Evolutionary conservation across 352 stramenopile species (phyloP), one percentile per base, ranked within the genome.

Genomic region (Phytophthora ohioensis): DNA sequence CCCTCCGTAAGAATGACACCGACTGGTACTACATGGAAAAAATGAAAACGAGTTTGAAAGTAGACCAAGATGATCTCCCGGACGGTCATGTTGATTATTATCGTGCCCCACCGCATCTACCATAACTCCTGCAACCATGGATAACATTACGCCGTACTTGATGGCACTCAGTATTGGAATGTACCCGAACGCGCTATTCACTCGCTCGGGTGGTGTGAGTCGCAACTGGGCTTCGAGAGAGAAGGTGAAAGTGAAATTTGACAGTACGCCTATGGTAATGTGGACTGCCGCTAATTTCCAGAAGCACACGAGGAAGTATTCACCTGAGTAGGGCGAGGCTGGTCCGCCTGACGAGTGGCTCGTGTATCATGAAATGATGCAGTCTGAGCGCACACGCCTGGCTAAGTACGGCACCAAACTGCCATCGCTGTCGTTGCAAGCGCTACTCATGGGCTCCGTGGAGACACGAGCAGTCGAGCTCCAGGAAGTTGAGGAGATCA

Each of bases 351-450:
- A 85, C 32, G 80, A 95, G 56, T 95, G 85, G 85, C 80, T 92
- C 9, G 77, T 91, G 57, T 95, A 91, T 57, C 85, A 95, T 55
- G 88, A 93, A 69, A 95, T 95, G 88, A 92, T 92, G 82, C 88
- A 95, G 61, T 90, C 83, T 2, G 85, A 92, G 47, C 81, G 76
- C 53, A 83, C 70, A 12, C 85, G 88, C 8, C 58, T 90, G 5
- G 88, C 86, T 9, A 91, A 92, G 59, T 89, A 93, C 64, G 81
- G 75, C 15, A 90, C 85, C 5, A 92, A 89, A 57, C 63, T 95
- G 30, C 79, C 85, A 27, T 91, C 85, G 12, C 34, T 68, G 42
- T 64, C 91, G 27, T 63, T 93, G 5, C 70, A 89, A 64, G 52
- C 87, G 49, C 56, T 95, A 15, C 69, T 93, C n/a, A 85, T 93